Conservation (phyloP, 176 grass and related monocot genomes). For the Puya raimondii region DNA sequence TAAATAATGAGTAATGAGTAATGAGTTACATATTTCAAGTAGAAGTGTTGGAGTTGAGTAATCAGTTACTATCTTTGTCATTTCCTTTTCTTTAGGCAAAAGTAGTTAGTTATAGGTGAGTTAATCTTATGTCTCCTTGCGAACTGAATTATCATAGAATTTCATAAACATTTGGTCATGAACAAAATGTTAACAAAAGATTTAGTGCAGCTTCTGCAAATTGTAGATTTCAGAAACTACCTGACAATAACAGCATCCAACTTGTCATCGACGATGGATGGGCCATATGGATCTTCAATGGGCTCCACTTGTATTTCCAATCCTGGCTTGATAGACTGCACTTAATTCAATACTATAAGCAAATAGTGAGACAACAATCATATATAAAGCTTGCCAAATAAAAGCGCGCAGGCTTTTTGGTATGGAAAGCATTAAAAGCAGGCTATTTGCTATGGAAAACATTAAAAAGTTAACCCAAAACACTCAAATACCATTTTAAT, state of each 20-base stretch:
- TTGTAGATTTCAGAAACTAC: conserved; percentile 15
- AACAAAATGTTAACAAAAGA: conserved; percentile 11
- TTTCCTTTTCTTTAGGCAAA: not conserved
- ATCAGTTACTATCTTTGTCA: too few species aligned
- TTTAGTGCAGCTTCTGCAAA: conserved; percentile 14
- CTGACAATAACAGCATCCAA: conserved; percentile 62
- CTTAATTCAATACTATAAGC: not conserved
- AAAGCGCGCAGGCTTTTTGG: not conserved
- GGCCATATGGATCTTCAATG: conserved; percentile 59
- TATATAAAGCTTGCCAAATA: not conserved
- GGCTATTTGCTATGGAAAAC: too few species aligned
- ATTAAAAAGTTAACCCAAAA: too few species aligned
- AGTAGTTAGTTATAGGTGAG: too few species aligned
- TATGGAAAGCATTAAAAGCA: too few species aligned
- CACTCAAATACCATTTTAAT: too few species aligned
- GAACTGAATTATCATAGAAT: too few species aligned
- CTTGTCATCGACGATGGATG: conserved; percentile 51
- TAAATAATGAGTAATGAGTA: conserved; percentile 4
- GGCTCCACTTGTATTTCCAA: conserved; percentile 54
- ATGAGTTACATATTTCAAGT: conserved; percentile 4
- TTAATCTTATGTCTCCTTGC: too few species aligned
- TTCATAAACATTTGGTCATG: too few species aligned
- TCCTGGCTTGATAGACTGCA: conserved; percentile 49
- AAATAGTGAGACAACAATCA: not conserved
- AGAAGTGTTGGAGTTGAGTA: too few species aligned